Evolutionary conservation across 352 stramenopile genomes (phyloP).

Genomic region (Phytophthora fragariaefolia): DNA sequence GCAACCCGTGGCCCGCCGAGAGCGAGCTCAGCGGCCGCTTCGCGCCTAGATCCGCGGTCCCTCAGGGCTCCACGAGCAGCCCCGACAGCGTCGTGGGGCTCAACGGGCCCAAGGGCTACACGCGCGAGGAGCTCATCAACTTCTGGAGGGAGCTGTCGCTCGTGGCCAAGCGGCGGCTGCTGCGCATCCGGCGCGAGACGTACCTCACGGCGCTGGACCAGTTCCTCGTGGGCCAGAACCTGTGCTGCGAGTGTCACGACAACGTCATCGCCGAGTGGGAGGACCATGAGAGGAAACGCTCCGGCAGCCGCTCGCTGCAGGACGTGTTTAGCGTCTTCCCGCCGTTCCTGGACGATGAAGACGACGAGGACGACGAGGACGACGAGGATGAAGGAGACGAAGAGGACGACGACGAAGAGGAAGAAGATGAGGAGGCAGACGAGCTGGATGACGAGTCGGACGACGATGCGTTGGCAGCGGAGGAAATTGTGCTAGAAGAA

Average conservation of each 20-base stretch:
- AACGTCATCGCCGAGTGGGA: conserved; percentile 86
- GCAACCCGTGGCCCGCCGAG: conserved; percentile 46
- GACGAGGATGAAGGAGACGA: conserved; percentile 62
- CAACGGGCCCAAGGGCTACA: conserved; percentile 58
- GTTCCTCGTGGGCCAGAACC: conserved; percentile 78
- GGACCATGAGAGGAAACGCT: conserved; percentile 73
- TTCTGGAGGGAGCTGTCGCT: conserved; percentile 80
- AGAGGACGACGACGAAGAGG: conserved; percentile 59
- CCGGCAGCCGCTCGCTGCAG: conserved; percentile 69
- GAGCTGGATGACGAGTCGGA: conserved; percentile 51
- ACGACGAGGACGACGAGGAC: conserved; percentile 69
- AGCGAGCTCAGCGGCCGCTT: conserved; percentile 34
- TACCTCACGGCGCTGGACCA: conserved; percentile 75
- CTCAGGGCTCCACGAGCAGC: conserved; percentile 32
- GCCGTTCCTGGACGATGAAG: conserved; percentile 74
- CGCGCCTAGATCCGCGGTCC: conserved; percentile 16
- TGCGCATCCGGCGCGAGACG: conserved; percentile 76
- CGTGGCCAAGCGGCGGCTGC: conserved; percentile 65
- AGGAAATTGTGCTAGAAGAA: conserved; percentile 59
- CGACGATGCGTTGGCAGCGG: conserved; percentile 44
- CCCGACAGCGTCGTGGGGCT: conserved; percentile 33
- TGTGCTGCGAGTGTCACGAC: conserved; percentile 87
- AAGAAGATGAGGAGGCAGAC: conserved; percentile 45
- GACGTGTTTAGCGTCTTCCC: conserved; percentile 83
- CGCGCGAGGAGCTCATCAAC: conserved; percentile 79